Evolutionary conservation across 257 asterid species (phyloP).

Genomic region (Solanum commersonii): DNA sequence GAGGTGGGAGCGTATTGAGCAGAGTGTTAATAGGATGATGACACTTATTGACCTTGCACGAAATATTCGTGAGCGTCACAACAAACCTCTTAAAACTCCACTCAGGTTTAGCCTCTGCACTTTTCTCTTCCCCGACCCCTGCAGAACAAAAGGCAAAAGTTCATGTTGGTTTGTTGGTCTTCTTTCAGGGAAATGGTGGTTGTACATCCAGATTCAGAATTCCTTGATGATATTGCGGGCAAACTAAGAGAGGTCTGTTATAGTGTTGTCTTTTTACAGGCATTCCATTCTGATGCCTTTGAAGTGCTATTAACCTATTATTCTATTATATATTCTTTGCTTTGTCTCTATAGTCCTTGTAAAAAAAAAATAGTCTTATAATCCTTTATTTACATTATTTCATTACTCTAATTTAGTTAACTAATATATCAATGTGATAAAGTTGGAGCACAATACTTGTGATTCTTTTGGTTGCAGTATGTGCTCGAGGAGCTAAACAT

Average conservation of each 20-base stretch:
- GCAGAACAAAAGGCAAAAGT: not conserved
- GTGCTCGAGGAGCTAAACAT: conserved; percentile 93
- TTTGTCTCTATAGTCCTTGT: not conserved
- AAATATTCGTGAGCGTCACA: conserved; percentile 89
- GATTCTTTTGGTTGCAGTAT: conserved; percentile 19
- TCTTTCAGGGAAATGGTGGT: conserved; percentile 71
- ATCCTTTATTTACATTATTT: not conserved
- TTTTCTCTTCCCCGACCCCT: not conserved
- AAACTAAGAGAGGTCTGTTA: conserved; percentile 51
- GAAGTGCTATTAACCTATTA: not conserved
- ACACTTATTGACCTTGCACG: conserved; percentile 82
- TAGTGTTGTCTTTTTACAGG: not conserved
- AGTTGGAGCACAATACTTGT: not conserved
- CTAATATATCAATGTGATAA: not conserved
- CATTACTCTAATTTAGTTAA: not conserved
- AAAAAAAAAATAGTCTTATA: not conserved
- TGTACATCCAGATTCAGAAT: conserved; percentile 86
- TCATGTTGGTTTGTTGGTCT: not conserved
- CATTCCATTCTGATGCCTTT: not conserved
- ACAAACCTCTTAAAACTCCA: conserved; percentile 87
- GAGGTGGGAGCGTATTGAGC: conserved; percentile 86
- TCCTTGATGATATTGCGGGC: conserved; percentile 71
- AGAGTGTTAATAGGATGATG: conserved; percentile 85
- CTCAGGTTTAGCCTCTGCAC: conserved; percentile 21
- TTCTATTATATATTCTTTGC: not conserved